Conservation (phyloP, 2,329 filamentous ascomycete species). For the Xylariomycetidae sp. region DNA sequence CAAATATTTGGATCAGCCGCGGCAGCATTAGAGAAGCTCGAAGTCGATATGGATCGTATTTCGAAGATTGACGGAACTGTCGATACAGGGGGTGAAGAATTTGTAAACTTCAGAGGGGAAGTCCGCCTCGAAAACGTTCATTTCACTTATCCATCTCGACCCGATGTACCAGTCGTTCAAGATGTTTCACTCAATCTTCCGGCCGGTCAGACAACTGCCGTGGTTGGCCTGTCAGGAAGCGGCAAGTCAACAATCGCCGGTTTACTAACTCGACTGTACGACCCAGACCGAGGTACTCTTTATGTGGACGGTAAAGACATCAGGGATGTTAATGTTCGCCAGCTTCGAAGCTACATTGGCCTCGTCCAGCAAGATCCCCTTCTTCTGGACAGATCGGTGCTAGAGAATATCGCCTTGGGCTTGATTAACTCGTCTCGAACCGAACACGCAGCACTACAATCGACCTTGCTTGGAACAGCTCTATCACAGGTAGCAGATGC, state of each 20-base stretch:
- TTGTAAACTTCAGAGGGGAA: conserved; percentile 38
- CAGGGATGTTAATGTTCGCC: conserved; percentile 40
- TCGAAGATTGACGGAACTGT: conserved; percentile 39
- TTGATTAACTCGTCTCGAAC: conserved; percentile 28
- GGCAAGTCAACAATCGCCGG: conserved; percentile 48
- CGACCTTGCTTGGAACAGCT: conserved; percentile 41
- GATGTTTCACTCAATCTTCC: conserved; percentile 29
- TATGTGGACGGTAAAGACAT: conserved; percentile 44
- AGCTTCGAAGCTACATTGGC: conserved; percentile 25
- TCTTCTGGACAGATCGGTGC: conserved; percentile 28
- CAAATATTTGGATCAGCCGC: conserved; percentile 54
- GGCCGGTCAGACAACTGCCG: conserved; percentile 37
- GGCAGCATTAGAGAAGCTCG: conserved; percentile 49
- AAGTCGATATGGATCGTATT: conserved; percentile 47
- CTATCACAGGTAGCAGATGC: conserved; percentile 47
- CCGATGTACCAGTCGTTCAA: conserved; percentile 31
- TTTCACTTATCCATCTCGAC: conserved; percentile 35
- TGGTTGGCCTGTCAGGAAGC: conserved; percentile 46
- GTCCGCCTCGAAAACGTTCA: conserved; percentile 31
- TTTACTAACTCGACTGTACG: conserved; percentile 53
- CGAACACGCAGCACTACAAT: conserved; percentile 31
- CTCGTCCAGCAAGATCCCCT: conserved; percentile 30
- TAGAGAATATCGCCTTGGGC: conserved; percentile 35
- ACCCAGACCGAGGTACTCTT: conserved; percentile 45
- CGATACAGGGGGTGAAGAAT: conserved; percentile 39